phyloP scores from a whole-genome alignment of 1,284 basidiomycete species.

The Ganoderma resinaceum region DNA sequence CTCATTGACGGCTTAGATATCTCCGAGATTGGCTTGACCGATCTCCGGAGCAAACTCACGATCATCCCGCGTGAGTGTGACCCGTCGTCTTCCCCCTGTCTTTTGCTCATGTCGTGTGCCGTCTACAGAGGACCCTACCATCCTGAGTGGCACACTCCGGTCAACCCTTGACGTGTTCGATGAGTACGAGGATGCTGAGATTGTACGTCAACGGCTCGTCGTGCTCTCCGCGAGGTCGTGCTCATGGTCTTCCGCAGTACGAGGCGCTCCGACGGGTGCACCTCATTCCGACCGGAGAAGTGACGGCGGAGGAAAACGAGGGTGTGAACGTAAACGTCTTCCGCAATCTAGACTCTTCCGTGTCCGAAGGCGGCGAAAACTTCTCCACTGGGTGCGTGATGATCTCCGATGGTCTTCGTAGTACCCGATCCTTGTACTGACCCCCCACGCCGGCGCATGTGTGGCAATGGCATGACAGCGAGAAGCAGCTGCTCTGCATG shows the following conservation, averaged over 20 bases:
- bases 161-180: slow-evolving; percentile 90
- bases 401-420: slow-evolving; percentile 86
- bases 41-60: slow-evolving; percentile 84
- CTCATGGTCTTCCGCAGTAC: slow-evolving; percentile 57
- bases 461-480: slow-evolving; percentile 45
- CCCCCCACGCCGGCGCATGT: not conserved
- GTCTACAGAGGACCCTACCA: slow-evolving; percentile 78
- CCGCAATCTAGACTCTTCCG: slow-evolving; percentile 83
- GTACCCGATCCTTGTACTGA: slow-evolving; percentile 43
- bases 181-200: slow-evolving; percentile 86
- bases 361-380: slow-evolving; percentile 93
- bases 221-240: slow-evolving; percentile 1
- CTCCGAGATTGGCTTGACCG: slow-evolving; percentile 84
- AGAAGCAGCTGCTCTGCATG: slow-evolving; percentile 88
- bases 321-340: slow-evolving; percentile 85
- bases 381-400: slow-evolving; percentile 85
- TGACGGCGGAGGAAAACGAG: slow-evolving; percentile 52
- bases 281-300: slow-evolving; percentile 71
- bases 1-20: slow-evolving; percentile 91
- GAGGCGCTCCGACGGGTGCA: slow-evolving; percentile 90
- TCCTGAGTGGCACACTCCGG: slow-evolving; percentile 85
- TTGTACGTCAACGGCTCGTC: slow-evolving; percentile 51
- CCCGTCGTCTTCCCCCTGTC: not conserved
- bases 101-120: slow-evolving; percentile 6
- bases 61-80: slow-evolving; percentile 86